phyloP scores from a whole-genome alignment of 2,329 filamentous ascomycete genomes.

The Tolypocladium paradoxum region DNA sequence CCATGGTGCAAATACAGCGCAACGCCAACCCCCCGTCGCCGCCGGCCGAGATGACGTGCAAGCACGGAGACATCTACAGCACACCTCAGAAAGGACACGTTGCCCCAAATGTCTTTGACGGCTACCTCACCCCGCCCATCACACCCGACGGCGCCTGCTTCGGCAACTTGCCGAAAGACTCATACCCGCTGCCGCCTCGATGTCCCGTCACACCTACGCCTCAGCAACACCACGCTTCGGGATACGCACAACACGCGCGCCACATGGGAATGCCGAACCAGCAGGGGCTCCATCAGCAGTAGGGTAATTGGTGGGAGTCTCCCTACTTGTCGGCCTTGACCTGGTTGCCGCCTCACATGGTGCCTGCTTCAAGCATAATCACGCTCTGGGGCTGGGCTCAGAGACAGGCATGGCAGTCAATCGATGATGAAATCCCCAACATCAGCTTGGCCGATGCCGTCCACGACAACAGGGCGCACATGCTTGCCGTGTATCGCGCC shows the following conservation, averaged over 20 bases:
- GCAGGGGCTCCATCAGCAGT: constrained; percentile 30
- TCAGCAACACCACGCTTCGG: constrained; percentile 26
- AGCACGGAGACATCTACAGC: constrained; percentile 55
- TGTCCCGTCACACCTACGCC: constrained; percentile 55
- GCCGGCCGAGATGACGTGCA: constrained; percentile 39
- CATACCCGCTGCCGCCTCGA: constrained; percentile 37
- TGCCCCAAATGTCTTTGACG: constrained; percentile 52
- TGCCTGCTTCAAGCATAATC: constrained; percentile 3
- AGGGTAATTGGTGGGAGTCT: constrained; percentile 10
- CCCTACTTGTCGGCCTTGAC: neutral
- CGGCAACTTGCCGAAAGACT: constrained; percentile 34
- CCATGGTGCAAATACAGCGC: constrained; percentile 31
- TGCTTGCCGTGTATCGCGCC: neutral
- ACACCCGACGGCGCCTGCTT: constrained; percentile 62
- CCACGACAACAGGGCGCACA: neutral
- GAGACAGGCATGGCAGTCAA: neutral
- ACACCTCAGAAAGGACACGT: constrained; percentile 71
- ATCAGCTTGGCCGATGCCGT: neutral
- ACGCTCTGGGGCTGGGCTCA: constrained; percentile 3
- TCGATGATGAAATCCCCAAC: constrained; percentile 2
- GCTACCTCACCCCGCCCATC: constrained; percentile 77
- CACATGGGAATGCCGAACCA: constrained; percentile 30
- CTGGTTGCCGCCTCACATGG: constrained; percentile 1
- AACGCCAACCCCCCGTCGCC: constrained; percentile 46
- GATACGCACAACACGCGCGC: constrained; percentile 22